Conservation (phyloP, 78 protist species). For the Planoprotostelium fungivorum region DNA sequence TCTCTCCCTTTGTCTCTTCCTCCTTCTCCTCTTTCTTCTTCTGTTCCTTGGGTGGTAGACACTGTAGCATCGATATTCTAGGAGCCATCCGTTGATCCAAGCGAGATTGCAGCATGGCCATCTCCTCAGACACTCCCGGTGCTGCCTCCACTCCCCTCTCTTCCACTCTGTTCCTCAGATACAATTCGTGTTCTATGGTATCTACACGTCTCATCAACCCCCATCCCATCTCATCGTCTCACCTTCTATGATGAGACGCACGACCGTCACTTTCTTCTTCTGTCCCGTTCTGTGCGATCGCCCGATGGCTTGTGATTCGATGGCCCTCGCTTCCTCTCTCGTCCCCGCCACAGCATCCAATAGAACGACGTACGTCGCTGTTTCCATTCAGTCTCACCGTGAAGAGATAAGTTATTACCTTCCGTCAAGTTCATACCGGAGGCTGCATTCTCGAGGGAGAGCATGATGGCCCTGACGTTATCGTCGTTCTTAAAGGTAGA, state of each 20-base stretch:
- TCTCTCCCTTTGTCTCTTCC: too few species aligned
- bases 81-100: too few species aligned
- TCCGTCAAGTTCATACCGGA: conserved; percentile 19
- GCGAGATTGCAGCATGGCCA: too few species aligned
- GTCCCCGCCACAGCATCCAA: conserved; percentile 4
- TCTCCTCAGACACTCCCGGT: too few species aligned
- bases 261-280: not conserved
- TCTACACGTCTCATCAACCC: not conserved
- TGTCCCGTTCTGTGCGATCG: conserved; percentile 19
- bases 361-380: conserved; percentile 13
- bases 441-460: conserved; percentile 15
- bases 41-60: too few species aligned
- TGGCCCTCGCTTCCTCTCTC: conserved; percentile 9
- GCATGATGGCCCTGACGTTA: conserved; percentile 3
- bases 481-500: not conserved
- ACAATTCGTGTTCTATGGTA: conserved; percentile 5
- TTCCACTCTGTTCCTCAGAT: conserved; percentile 5
- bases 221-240: too few species aligned
- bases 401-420: too few species aligned
- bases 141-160: too few species aligned
- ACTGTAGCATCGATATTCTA: too few species aligned
- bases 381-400: too few species aligned
- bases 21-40: too few species aligned
- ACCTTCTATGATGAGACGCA: too few species aligned
- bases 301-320: conserved; percentile 12